phyloP scores from a whole-genome alignment of 805 yeast species.

The Cyberlindnera euphorbiiphila region DNA sequence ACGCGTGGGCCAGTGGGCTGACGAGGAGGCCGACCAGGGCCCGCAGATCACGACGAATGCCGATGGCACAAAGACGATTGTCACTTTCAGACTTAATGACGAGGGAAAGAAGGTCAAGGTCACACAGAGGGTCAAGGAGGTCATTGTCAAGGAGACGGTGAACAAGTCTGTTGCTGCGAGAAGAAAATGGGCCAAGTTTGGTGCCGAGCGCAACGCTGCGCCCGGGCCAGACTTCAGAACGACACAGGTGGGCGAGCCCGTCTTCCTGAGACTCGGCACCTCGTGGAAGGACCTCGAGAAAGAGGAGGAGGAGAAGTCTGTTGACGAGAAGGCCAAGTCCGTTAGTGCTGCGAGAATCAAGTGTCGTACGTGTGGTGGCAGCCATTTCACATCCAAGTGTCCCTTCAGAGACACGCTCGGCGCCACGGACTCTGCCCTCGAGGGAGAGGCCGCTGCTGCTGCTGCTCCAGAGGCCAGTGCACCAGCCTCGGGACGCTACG shows the following conservation, averaged over 20 bases:
- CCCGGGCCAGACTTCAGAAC: conserved; percentile 89
- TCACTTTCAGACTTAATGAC: conserved; percentile 68
- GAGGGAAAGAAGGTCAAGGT: conserved; percentile 83
- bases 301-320: conserved; percentile 58
- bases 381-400: conserved; percentile 91
- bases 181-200: conserved; percentile 84
- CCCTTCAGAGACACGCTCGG: conserved; percentile 88
- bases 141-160: conserved; percentile 74
- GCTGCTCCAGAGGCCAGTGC: conserved; percentile 38
- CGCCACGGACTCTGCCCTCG: conserved; percentile 39
- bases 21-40: conserved; percentile 60
- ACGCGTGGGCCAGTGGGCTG: conserved; percentile 26
- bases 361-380: conserved; percentile 93
- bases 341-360: conserved; percentile 42
- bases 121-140: conserved; percentile 79
- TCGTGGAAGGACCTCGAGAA: conserved; percentile 76
- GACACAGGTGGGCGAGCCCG: conserved; percentile 84
- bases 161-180: conserved; percentile 85
- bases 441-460: conserved; percentile 34
- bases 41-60: conserved; percentile 73
- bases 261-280: conserved; percentile 67
- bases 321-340: conserved; percentile 43
- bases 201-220: conserved; percentile 66
- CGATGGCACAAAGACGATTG: conserved; percentile 88
- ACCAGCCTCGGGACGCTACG: conserved; percentile 48